Evolutionary conservation across 2,329 filamentous ascomycete species (phyloP), one percentile per base, ranked within the genome.

Genomic region (Monilinia laxa): DNA sequence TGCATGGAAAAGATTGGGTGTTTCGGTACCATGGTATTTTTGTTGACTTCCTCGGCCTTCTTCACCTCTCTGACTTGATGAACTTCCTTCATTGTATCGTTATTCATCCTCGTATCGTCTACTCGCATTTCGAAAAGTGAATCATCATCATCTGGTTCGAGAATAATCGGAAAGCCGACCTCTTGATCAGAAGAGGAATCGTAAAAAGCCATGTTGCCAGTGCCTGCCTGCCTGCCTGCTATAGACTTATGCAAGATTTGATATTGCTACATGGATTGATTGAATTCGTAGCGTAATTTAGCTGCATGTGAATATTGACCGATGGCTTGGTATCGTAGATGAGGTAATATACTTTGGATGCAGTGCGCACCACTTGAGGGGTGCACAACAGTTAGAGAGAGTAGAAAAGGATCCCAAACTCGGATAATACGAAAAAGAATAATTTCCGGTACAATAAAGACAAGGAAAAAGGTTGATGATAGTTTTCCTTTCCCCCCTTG

Each of bases 1-100:
- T 95, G 92, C 86, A 95, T 90, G 40, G 85, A 84, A 20, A 85
- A 80, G 62, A 95, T 88, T 9, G 92, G 92, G 75, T 96, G 92
- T 54, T 79, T 76, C n/a, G 84, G 85, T 12, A 75, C 75, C 42
- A 40, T 65, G 45, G 49, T 10, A 42, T 52, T 60, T 60, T 51
- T 51, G 31, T 45, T n/a, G 47, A 60, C 45, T 23, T 58, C 54
- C 2, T 65, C 16, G 45, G 40, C 57, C 23, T 38, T 38, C n/a
- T 38, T 38, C 28, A 51, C 31, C 16, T 51, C 58, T 25, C 38
- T 51, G 2, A 60, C 58, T 18, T 60, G 45, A 51, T 75, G 71
- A 56, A 73, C 68, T 45, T 72, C 71, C 54, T 74, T 71, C 71
- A 73, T 74, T 4, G 68, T 73, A 57, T 72, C 70, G 52, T 70